Conservation (phyloP, 1,284 basidiomycete genomes). For the Cutaneotrichosporon arboriforme region DNA sequence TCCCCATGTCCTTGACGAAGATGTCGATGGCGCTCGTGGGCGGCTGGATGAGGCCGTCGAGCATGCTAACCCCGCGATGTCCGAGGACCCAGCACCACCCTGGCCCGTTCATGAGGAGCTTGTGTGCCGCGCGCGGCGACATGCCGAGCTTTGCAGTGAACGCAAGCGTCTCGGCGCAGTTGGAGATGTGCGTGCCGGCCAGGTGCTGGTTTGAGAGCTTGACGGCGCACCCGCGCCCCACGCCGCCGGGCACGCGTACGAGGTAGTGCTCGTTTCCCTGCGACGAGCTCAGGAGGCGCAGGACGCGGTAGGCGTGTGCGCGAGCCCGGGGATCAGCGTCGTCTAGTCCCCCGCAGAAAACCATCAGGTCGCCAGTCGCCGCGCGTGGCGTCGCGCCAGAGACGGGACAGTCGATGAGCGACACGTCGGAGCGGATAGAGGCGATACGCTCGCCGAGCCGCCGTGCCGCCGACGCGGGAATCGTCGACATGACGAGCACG, state of each 20-base stretch:
- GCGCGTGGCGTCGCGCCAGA: slow-evolving; percentile 35
- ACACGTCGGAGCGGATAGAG: slow-evolving; percentile 20
- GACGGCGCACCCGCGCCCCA: slow-evolving; percentile 20
- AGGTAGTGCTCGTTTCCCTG: slow-evolving; percentile 15
- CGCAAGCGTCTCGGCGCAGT: slow-evolving; percentile 26
- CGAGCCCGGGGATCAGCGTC: neutral
- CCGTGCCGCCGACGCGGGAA: slow-evolving; percentile 22
- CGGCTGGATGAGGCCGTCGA: slow-evolving; percentile 17
- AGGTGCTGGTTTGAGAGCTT: slow-evolving; percentile 23
- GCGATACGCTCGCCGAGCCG: slow-evolving; percentile 13
- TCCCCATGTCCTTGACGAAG: slow-evolving; percentile 20
- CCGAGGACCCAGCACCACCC: slow-evolving; percentile 16
- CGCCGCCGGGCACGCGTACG: slow-evolving; percentile 16
- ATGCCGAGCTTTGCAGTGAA: slow-evolving; percentile 26
- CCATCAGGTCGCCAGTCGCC: slow-evolving; percentile 31
- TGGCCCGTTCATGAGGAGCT: slow-evolving; percentile 13
- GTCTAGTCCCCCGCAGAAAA: slow-evolving; percentile 29
- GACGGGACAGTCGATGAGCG: slow-evolving; percentile 34
- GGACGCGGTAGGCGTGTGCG: slow-evolving; percentile 16
- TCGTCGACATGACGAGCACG: slow-evolving; percentile 34
- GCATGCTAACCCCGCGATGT: slow-evolving; percentile 20
- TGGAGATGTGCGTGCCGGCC: slow-evolving; percentile 21
- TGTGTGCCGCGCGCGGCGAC: slow-evolving; percentile 9
- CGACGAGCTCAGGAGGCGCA: slow-evolving; percentile 19
- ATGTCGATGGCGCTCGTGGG: slow-evolving; percentile 14